Conservation (phyloP, 805 yeast genomes). For the Pichia insulana region DNA sequence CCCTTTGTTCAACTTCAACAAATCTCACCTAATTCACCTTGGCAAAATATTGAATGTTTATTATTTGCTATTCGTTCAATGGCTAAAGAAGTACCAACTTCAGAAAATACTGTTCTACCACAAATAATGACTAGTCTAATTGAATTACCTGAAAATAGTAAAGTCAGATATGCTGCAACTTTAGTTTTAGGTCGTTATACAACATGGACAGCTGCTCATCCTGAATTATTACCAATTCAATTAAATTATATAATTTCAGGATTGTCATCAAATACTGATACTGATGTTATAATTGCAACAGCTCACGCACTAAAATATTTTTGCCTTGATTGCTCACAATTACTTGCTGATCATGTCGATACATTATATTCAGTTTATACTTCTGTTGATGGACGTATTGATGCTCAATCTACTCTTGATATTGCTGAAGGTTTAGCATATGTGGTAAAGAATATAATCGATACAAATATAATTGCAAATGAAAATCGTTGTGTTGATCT, state of each 20-base stretch:
- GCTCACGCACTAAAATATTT: constrained; percentile 91
- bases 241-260: constrained; percentile 78
- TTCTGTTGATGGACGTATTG: constrained; percentile 44
- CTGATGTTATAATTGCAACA: constrained; percentile 59
- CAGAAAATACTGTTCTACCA: constrained; percentile 62
- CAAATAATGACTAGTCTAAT: constrained; percentile 61
- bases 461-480: constrained; percentile 29
- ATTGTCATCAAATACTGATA: constrained; percentile 25
- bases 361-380: constrained; percentile 71
- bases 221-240: constrained; percentile 73
- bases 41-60: constrained; percentile 91
- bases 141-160: constrained; percentile 74
- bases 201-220: constrained; percentile 87
- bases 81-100: constrained; percentile 79
- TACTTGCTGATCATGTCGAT: constrained; percentile 57
- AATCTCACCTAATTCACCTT: constrained; percentile 28
- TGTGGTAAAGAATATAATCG: constrained; percentile 44
- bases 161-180: constrained; percentile 86
- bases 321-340: constrained; percentile 78
- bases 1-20: constrained; percentile 56
- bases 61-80: constrained; percentile 83
- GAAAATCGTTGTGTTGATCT: constrained; percentile 13
- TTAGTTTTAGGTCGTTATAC: constrained; percentile 93
- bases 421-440: constrained; percentile 86
- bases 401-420: constrained; percentile 62